Conservation (phyloP, 2,329 filamentous ascomycete species). For the Alternaria arbusti region DNA sequence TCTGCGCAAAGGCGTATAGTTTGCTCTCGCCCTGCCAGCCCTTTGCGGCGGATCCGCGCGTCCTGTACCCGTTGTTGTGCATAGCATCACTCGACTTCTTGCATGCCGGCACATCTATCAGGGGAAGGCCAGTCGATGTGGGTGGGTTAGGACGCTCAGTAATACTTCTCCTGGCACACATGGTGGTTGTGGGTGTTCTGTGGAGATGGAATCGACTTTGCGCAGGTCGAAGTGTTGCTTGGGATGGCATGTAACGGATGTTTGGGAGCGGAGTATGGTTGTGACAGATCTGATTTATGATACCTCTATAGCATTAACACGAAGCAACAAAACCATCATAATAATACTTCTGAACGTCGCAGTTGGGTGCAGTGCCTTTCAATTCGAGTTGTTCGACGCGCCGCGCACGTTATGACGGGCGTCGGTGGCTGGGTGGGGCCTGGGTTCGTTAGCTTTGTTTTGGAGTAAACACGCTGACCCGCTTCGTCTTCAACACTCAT, state of each 20-base stretch:
- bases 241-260: conserved; percentile 18
- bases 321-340: neutral
- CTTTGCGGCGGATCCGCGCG: conserved; percentile 67
- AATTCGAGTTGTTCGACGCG: neutral
- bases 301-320: conserved; percentile 5
- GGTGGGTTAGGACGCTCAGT: conserved; percentile 50
- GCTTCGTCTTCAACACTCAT: conserved; percentile 31
- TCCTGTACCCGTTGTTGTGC: conserved; percentile 71
- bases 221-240: conserved; percentile 35
- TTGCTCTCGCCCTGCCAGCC: conserved; percentile 75
- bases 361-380: neutral
- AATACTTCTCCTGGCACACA: conserved; percentile 56
- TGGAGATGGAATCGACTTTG: conserved; percentile 38
- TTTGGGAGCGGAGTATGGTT: neutral
- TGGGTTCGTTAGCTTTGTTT: conserved; percentile 25
- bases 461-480: conserved; percentile 26
- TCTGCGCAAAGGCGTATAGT: conserved; percentile 71
- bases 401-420: neutral
- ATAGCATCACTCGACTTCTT: conserved; percentile 71
- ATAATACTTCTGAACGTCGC: neutral
- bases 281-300: conserved; percentile 5
- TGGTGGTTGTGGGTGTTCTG: conserved; percentile 52
- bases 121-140: conserved; percentile 25
- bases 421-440: conserved; percentile 10
- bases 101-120: conserved; percentile 22